Base-by-base conservation (phyloP, 2,329 filamentous ascomycete genomes). In the Albifimbria verrucaria region DNA sequence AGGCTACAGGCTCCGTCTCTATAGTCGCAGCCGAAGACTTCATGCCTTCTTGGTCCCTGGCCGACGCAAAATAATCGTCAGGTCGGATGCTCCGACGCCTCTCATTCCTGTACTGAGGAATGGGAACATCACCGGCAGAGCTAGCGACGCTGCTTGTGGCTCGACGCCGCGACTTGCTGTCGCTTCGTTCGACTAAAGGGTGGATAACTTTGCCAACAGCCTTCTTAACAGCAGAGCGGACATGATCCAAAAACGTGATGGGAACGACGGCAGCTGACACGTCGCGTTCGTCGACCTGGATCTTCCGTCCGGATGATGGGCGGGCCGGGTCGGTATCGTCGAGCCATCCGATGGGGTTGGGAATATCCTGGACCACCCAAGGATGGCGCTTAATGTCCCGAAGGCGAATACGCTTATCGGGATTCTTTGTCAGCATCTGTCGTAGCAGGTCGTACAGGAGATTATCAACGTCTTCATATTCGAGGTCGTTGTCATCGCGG, bases 311-410 rank as follows among this genome's bases (percentile, higher is more conserved):
- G 52, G 89, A 84, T 26, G 86, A 87, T 55, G 87, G 87, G 32
- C 87, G 82, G 36, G 85, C 86, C 2, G 92, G 92, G 64, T 97
- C 93, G 1, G 92, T 96, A 57, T 96, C 91, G 62, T 96, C 91
- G n/a, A 97, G 83, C 94, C 94, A 99, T 10, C 80, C 78, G 26
- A 83, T 76, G 36, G 87, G 82, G 60, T 96, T 87, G 28, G 83
- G 75, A 45, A 97, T 82, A 57, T 88, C 92, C 53, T 87, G 78
- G 1, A 93, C 78, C 17, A 97, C 88, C 94, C 94, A 99, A 5
- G 88, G 87, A 66, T 99, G 94, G 55, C 89, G 87, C 70, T 97
- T 97, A 63, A 97, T 93, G 62, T 97, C 93, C 55, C 87, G 86
- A 49, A 99, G 77, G 7, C 90, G 89, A 63, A 99, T 97, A 39